A percentile compares a stretch with the other conserved stretches of the same genome.
Evolutionary conservation across 2,329 filamentous ascomycete genomes (phyloP).

Genomic region (Colletotrichum tropicale): DNA sequence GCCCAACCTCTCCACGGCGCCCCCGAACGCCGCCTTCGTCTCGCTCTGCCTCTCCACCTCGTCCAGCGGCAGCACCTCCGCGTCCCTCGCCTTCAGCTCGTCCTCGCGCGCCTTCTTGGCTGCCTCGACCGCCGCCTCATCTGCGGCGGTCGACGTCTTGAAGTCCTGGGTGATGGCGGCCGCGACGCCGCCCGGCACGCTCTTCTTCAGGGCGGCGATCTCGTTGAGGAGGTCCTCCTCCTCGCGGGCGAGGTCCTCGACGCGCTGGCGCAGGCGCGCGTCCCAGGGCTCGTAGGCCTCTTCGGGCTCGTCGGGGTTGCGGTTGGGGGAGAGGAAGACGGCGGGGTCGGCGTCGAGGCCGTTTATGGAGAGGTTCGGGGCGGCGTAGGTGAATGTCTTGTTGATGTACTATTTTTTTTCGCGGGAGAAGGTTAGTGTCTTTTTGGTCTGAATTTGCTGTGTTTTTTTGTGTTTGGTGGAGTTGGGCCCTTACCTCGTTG

Average conservation of each 20-base stretch:
- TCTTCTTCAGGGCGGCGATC: constrained; percentile 64
- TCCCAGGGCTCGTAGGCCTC: constrained; percentile 65
- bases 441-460: background rate
- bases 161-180: constrained; percentile 46
- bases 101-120: constrained; percentile 20
- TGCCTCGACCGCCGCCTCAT: constrained; percentile 44
- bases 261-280: constrained; percentile 59
- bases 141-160: constrained; percentile 44
- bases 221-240: constrained; percentile 69
- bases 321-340: constrained; percentile 36
- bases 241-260: constrained; percentile 64
- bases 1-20: constrained; percentile 55
- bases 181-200: constrained; percentile 52
- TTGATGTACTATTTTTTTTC: constrained; percentile 58
- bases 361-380: constrained; percentile 67
- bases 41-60: constrained; percentile 47
- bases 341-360: constrained; percentile 54
- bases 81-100: constrained; percentile 24
- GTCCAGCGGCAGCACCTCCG: constrained; percentile 31
- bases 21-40: constrained; percentile 51
- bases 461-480: background rate
- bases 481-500: constrained; percentile 51
- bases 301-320: constrained; percentile 31
- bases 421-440: background rate
- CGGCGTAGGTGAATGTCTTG: constrained; percentile 62